A percentile compares a stretch with the other conserved stretches of the same genome.
phyloP scores from a whole-genome alignment of 345 rosid species.

The Raphanus sativus region DNA sequence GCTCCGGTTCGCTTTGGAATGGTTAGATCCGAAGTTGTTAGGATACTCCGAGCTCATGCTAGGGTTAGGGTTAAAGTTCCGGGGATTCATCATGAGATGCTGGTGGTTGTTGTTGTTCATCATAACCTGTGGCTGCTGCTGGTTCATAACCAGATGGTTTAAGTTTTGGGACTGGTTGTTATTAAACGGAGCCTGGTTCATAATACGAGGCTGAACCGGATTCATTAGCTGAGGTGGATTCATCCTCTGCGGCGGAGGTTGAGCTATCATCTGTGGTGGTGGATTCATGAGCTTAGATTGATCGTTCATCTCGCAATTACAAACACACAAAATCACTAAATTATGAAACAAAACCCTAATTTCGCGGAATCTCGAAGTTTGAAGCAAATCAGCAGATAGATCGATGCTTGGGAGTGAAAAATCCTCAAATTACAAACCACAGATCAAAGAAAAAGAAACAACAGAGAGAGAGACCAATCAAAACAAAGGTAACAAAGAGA shows the following conservation, averaged over 20 bases:
- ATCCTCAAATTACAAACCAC: slow-evolving; percentile 5
- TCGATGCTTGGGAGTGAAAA: slow-evolving; percentile 1
- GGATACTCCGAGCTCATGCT: slow-evolving; percentile 45
- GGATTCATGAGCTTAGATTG: slow-evolving; percentile 55
- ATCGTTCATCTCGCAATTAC: slow-evolving; percentile 51
- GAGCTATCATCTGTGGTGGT: slow-evolving; percentile 47
- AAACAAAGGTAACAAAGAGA: slow-evolving; percentile 14
- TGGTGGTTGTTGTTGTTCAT: slow-evolving; percentile 42
- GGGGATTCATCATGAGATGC: slow-evolving; percentile 50
- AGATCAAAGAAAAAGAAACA: not conserved
- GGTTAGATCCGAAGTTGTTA: slow-evolving; percentile 35
- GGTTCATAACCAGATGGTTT: slow-evolving; percentile 43
- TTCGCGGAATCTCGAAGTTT: not conserved
- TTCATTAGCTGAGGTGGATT: slow-evolving; percentile 43
- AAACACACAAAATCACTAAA: not conserved
- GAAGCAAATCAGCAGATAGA: slow-evolving; percentile 14
- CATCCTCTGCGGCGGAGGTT: slow-evolving; percentile 36
- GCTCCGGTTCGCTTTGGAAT: slow-evolving; percentile 35
- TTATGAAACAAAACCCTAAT: slow-evolving; percentile 17
- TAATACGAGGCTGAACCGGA: slow-evolving; percentile 42
- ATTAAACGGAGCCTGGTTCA: slow-evolving; percentile 39
- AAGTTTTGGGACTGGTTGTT: slow-evolving; percentile 20
- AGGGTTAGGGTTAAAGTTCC: slow-evolving; percentile 46
- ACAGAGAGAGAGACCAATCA: slow-evolving; percentile 2
- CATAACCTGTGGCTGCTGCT: slow-evolving; percentile 41